Conservation (phyloP, 2,329 filamentous ascomycete genomes). For the Pestalotiopsis sp. region DNA sequence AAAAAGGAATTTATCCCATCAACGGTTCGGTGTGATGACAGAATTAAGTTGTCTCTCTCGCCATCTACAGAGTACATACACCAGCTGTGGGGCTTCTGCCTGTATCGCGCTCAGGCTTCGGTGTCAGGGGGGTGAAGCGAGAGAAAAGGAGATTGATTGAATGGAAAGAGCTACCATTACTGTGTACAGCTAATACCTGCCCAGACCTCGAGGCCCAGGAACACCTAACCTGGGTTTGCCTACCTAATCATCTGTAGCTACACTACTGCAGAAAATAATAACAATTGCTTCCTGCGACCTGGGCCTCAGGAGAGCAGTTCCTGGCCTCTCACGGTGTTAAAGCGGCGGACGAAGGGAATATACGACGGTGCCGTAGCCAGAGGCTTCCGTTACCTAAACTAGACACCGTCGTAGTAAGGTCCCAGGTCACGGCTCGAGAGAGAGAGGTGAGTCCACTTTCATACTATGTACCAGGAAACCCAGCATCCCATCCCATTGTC, state of each 20-base stretch:
- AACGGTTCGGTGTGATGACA: background rate
- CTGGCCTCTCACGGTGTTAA: background rate
- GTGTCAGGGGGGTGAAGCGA: background rate
- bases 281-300: no score
- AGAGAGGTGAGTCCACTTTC: background rate
- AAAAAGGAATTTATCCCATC: background rate
- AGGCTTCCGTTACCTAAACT: background rate
- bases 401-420: background rate
- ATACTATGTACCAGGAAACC: background rate
- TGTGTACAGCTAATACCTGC: background rate
- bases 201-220: background rate
- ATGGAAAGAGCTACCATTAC: background rate
- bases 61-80: background rate
- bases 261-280: no score
- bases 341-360: background rate
- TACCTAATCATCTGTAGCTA: no score
- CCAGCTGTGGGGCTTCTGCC: background rate
- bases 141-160: background rate
- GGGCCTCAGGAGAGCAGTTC: no score
- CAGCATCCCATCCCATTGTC: background rate
- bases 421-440: background rate
- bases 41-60: background rate
- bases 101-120: background rate
- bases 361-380: background rate
- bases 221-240: no score